Conservation (phyloP, 192 early-diverging fungal species). For the Linnemannia hyalina region DNA sequence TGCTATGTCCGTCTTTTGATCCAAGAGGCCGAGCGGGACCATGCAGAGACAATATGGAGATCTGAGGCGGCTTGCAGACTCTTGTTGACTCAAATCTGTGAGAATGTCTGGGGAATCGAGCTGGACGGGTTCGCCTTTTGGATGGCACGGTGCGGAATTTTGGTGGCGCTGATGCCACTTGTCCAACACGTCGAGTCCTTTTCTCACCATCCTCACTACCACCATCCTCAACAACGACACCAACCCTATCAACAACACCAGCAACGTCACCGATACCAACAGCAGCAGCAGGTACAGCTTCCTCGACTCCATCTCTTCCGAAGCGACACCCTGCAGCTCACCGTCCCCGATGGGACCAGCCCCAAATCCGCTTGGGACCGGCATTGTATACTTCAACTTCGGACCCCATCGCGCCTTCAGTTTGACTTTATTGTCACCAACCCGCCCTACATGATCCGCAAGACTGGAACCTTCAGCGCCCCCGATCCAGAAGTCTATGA, state of each 20-base stretch:
- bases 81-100: constrained; percentile 57
- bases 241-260: background rate
- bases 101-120: constrained; percentile 68
- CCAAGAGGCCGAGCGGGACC: constrained; percentile 28
- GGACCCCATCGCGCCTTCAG: constrained; percentile 56
- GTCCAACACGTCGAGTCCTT: constrained; percentile 48
- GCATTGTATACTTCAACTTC: constrained; percentile 49
- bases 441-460: constrained; percentile 73
- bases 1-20: constrained; percentile 60
- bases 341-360: constrained; percentile 36
- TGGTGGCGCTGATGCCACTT: constrained; percentile 63
- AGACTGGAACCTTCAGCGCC: constrained; percentile 65
- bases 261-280: background rate
- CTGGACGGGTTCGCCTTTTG: constrained; percentile 67
- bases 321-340: constrained; percentile 67
- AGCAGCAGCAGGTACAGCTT: constrained; percentile 27
- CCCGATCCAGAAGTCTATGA: constrained; percentile 66
- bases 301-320: constrained; percentile 61
- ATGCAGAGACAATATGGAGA: constrained; percentile 57
- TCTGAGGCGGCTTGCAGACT: constrained; percentile 27
- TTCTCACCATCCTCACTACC: background rate
- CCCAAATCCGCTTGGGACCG: constrained; percentile 56
- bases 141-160: constrained; percentile 64
- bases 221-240: background rate
- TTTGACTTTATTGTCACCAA: constrained; percentile 73